Base-by-base conservation (phyloP, 2,329 filamentous ascomycete genomes). In the Fusarium algeriense region DNA sequence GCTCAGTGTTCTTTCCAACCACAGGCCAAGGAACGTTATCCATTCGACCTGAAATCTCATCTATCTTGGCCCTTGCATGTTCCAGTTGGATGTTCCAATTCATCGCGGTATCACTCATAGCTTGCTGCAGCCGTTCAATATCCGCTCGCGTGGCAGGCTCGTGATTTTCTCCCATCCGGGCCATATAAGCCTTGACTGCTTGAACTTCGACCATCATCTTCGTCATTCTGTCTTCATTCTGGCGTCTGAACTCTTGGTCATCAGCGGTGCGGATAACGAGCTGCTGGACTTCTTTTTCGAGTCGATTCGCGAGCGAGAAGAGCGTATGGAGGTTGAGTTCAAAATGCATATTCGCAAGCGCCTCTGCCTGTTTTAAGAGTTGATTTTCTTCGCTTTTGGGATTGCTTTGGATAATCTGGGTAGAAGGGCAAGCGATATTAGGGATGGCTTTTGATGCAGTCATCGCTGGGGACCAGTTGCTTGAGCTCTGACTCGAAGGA, bases 291-390 rank as follows among this genome's bases (percentile, higher is more conserved):
- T 81, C 77, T 4, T 67, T 67, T 56, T 81, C 77, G 5, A 82
- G 76, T 6, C 75, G 72, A 44, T 77, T 73, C 2, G 77, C 76
- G 50, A 78, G 77, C 26, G 60, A 58, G 32, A 64, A 55, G 28
- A 82, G 64, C 35, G 73, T 62, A 40, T 77, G 79, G 38, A 82
- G 64, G 62, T 76, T 78, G 56, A 82, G 77, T 69, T 82, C 81
- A n/a, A 79, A 70, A 9, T 78, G 81, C 78, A 82, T 81, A 44
- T 67, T 74, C 8, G 81, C 78, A n/a, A 82, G 74, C 35, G 78
- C 76, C 6, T 81, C 77, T 41, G 80, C 79, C 32, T 77, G 75
- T 13, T 66, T 64, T 32, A 76, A 44, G 11, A 79, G 70, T 15
- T 48, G 72, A 2, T 54, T 52, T 32, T 59, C 26, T 20, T 45